A percentile compares a stretch with the other conserved stretches of the same genome.
Conservation (phyloP, 1,284 basidiomycete genomes). For the Bjerkandera adusta region DNA sequence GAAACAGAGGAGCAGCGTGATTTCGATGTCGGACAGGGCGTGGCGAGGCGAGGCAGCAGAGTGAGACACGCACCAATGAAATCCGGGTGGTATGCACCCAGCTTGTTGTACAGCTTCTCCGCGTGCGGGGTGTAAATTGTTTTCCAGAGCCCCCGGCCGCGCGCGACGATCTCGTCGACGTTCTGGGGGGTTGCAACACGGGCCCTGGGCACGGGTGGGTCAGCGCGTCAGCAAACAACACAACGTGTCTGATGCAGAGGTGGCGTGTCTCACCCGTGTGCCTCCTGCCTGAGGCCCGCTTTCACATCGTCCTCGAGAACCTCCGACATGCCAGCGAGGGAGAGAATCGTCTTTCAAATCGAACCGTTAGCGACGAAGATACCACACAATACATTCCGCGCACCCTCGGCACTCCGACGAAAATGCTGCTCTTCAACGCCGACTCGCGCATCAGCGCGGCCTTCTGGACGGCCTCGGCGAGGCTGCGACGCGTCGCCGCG, state of each 20-base stretch:
- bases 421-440: constrained; percentile 91
- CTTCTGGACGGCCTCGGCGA: constrained; percentile 58
- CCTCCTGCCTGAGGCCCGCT: constrained; percentile 58
- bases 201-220: constrained; percentile 44
- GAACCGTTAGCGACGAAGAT: not conserved
- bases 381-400: constrained; percentile 24
- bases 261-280: constrained; percentile 50
- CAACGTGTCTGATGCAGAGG: too few species aligned
- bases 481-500: constrained; percentile 38
- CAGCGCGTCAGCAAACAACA: constrained; percentile 13
- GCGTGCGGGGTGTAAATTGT: constrained; percentile 91
- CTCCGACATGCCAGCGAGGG: constrained; percentile 72
- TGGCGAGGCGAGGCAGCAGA: constrained; percentile 9
- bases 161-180: constrained; percentile 61
- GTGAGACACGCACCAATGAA: constrained; percentile 68
- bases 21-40: too few species aligned
- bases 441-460: constrained; percentile 91
- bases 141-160: constrained; percentile 80
- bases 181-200: constrained; percentile 61
- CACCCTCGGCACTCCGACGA: constrained; percentile 89
- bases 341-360: constrained; percentile 71
- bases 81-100: constrained; percentile 83
- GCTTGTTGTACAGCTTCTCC: constrained; percentile 87
- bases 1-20: constrained; percentile 14
- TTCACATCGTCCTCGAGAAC: constrained; percentile 81